Evolutionary conservation across 2,329 filamentous ascomycete genomes (phyloP), one percentile per base, ranked within the genome.

Genomic region (Coniella lustricola): DNA sequence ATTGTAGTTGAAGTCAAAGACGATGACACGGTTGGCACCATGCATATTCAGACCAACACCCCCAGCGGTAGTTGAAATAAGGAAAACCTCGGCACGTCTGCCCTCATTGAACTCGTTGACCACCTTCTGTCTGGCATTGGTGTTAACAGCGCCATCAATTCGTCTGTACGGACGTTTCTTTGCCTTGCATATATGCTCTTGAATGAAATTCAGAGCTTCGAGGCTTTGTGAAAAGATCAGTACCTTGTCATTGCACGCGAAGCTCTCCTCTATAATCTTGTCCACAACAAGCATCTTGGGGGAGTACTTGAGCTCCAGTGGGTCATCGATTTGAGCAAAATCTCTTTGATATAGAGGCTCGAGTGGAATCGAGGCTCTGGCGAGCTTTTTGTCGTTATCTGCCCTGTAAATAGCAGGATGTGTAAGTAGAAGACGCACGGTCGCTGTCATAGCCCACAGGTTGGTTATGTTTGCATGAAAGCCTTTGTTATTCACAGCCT

Each of bases 61-160:
- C 18, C 90, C 90, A 8, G 90, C 88, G 51, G 67, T 81, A 1
- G 89, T 95, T 0, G 89, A 95, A 49, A 95, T 89, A 2, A 96
- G 69, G 60, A 87, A 87, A 1, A 94, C 72, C 20, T 81, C 25
- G 5, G 25, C 74, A 1, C 67, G 63, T 2, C 65, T 54, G 0
- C 69, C 70, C 0, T 61, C 60, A 56, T 93, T 90, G 71, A 95
- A 95, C 0, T 67, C 60, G 53, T 87, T 86, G 8, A 84, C 77
- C 35, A 77, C 65, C 1, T 64, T 62, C 61, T 89, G 85, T 9
- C 90, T 81, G 36, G 67, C 68, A 1, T 57, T 50, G 35, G 84
- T 73, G 0, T 62, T 58, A 0, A 84, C 84, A 0, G 57, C 64
- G 3, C 90, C 89, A 63, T 94, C 86, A 1, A 96, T 74, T 18